These are phyloP conservation scores for Annulohypoxylon bovei DNA, from an alignment of 495 filamentous ascomycete genomes.

Conservation along the genomic window DNA sequence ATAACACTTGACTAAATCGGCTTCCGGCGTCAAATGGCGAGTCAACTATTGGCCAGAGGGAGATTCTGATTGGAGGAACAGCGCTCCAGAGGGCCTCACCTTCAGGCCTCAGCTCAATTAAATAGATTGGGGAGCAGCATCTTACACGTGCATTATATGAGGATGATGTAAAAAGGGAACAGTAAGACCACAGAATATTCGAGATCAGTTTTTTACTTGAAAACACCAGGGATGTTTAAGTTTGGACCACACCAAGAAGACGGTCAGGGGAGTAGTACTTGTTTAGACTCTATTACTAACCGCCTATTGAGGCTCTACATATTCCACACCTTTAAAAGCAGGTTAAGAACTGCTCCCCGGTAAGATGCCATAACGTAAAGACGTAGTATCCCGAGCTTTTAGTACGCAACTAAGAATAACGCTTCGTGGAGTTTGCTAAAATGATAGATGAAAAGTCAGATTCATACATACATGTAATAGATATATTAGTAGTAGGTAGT, in stretches of 20 bases:
- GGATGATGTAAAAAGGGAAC: conserved; percentile 35
- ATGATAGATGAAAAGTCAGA: conserved; percentile 12
- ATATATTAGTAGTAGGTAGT: not conserved
- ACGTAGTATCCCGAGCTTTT: conserved; percentile 40
- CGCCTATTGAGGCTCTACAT: conserved; percentile 36
- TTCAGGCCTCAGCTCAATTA: conserved; percentile 42
- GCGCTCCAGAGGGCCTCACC: conserved; percentile 25
- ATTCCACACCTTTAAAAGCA: conserved; percentile 9
- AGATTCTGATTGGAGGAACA: conserved; percentile 42
- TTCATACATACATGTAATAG: conserved; percentile 20
- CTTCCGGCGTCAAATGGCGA: conserved; percentile 42
- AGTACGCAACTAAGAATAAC: conserved; percentile 28
- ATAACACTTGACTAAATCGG: conserved; percentile 36
- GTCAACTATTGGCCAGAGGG: conserved; percentile 31
- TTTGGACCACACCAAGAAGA: conserved; percentile 12
- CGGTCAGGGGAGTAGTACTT: not conserved
- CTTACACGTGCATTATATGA: conserved; percentile 44
- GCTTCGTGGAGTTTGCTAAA: conserved; percentile 22
- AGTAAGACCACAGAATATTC: conserved; percentile 39
- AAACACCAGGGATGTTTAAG: conserved; percentile 16
- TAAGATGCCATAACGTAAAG: conserved; percentile 36
- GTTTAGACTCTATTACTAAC: conserved; percentile 12
- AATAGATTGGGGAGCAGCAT: conserved; percentile 39
- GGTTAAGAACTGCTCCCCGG: conserved; percentile 24
- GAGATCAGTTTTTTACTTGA: conserved; percentile 31